Conservation (phyloP, 257 asterid genomes). For the Voacanga thouarsii region DNA sequence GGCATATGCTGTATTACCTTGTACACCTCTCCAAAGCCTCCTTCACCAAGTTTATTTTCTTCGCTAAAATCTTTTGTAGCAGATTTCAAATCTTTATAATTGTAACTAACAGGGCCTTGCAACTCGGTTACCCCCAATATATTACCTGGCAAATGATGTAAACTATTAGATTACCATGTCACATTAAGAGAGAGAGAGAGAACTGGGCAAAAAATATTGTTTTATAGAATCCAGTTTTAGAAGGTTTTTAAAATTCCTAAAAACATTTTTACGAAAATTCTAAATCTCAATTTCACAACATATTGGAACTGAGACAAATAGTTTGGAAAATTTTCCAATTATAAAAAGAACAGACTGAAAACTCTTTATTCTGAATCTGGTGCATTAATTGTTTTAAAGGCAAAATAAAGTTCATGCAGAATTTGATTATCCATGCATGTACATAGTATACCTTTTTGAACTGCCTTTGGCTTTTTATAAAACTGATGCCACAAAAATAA, state of each 20-base stretch:
- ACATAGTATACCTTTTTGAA: constrained; percentile 36
- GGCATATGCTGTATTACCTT: constrained; percentile 37
- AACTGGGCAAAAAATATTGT: too few species aligned
- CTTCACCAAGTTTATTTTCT: constrained; percentile 75
- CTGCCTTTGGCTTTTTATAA: constrained; percentile 40
- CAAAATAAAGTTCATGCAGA: neutral
- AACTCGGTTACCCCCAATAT: constrained; percentile 70
- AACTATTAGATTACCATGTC: neutral
- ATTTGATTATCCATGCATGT: neutral
- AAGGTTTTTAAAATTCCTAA: neutral
- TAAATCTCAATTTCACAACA: neutral
- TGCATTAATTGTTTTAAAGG: neutral
- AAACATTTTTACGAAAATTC: neutral
- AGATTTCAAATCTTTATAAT: constrained; percentile 54
- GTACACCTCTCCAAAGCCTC: constrained; percentile 80
- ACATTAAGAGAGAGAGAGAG: neutral
- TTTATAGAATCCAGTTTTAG: neutral
- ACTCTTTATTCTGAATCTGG: too few species aligned
- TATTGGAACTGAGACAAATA: neutral
- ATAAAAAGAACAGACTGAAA: neutral
- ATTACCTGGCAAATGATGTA: constrained; percentile 30
- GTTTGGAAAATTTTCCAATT: neutral
- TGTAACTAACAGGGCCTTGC: constrained; percentile 67
- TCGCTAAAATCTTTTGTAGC: constrained; percentile 66
- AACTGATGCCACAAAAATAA: constrained; percentile 45